Evolutionary conservation across 352 stramenopile species (phyloP), one percentile per base, ranked within the genome.

Genomic region (Pythium brachiatum): DNA sequence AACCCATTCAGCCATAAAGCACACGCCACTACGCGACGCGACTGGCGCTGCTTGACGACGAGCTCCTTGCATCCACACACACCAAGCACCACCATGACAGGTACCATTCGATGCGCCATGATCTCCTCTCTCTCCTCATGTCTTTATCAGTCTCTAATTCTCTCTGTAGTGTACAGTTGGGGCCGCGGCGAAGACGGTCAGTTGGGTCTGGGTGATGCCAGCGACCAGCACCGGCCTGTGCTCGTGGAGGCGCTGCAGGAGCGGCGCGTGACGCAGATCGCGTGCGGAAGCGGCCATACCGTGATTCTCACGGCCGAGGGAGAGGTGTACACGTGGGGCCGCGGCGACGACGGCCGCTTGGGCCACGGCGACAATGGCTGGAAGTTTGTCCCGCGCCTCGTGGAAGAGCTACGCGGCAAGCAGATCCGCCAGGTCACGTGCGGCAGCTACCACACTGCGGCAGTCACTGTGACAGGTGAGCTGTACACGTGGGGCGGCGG

Each of bases 351-450:
- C 66, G 91, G 91, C 0, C 86, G 91, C 1, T 59, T 97, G 32
- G 91, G 91, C n/a, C 90, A 97, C 55, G 87, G 88, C 65, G 90
- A 97, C 68, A 98, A 98, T 73, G 94, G 94, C 50, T 98, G 95
- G 95, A 98, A 98, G 74, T 98, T 98, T 67, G 94, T 98, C n/a
- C 95, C 95, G 21, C 81, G 95, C 11, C 78, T 98, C 21, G 93
- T 95, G 7, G 90, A 97, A 57, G 85, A 92, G 63, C 71, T 98
- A 4, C 88, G 88, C 34, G 92, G 91, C 62, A 96, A 97, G 69
- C 89, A 93, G 38, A 81, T 92, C 44, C 90, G 86, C 0, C 89
- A 98, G 66, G 92, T 98, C 44, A 98, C 93, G 23, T 98, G 95
- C 73, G 93, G 95, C 21, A 97, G 95, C 64, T 98, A 98, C 74